Conservation (phyloP, 2,329 filamentous ascomycete genomes). For the Didymosphaeria variabile region DNA sequence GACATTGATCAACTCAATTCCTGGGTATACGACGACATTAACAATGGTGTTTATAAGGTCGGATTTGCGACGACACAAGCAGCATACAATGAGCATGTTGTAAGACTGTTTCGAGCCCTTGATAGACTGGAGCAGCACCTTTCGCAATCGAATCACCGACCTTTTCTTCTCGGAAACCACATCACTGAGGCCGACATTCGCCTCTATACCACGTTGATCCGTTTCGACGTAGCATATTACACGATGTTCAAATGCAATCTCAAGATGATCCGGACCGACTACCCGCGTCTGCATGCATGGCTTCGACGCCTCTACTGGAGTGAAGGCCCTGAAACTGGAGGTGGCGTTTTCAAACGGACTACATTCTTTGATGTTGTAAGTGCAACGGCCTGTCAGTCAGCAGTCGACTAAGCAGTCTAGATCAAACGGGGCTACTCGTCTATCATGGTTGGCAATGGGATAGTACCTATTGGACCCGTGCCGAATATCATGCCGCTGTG, state of each 20-base stretch:
- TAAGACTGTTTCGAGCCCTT: conserved; percentile 76
- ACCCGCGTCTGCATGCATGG: conserved; percentile 82
- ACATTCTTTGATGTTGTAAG: conserved; percentile 40
- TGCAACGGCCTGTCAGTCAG: background rate
- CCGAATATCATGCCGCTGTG: conserved; percentile 28
- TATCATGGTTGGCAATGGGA: conserved; percentile 32
- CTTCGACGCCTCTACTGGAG: conserved; percentile 86
- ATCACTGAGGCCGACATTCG: conserved; percentile 60
- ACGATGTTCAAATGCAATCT: conserved; percentile 79
- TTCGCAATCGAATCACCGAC: conserved; percentile 56
- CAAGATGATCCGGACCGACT: conserved; percentile 83
- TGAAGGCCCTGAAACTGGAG: conserved; percentile 35
- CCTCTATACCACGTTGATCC: conserved; percentile 66
- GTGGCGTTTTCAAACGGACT: conserved; percentile 41
- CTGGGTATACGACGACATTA: conserved; percentile 77
- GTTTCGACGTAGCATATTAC: conserved; percentile 63
- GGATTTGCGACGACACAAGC: conserved; percentile 87
- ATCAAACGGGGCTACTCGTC: conserved; percentile 42
- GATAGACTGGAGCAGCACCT: conserved; percentile 81
- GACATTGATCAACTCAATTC: conserved; percentile 80
- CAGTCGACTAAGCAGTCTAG: conserved; percentile 22
- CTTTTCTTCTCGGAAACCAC: conserved; percentile 77
- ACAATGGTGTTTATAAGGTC: conserved; percentile 66
- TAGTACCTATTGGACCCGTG: conserved; percentile 29
- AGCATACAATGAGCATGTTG: conserved; percentile 81